Percentiles rank a stretch among this genome's conserved stretches.
phyloP scores from a whole-genome alignment of 1,139 yeast species.

The Suhomyces guaymorum region DNA sequence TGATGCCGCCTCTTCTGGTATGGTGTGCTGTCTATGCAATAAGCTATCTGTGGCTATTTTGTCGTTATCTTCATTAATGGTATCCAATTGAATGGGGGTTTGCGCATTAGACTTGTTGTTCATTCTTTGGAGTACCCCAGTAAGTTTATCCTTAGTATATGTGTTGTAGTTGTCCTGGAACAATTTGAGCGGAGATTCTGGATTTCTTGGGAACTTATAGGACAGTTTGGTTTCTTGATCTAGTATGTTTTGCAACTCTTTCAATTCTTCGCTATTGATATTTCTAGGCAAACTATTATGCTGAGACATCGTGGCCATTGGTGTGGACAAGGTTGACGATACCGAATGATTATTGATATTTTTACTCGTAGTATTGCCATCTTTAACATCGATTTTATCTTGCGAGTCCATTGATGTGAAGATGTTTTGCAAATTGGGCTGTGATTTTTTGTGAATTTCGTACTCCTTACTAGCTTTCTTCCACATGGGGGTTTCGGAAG shows the following conservation, averaged over 20 bases:
- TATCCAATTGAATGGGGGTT: constrained; percentile 14
- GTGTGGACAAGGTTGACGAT: constrained; percentile 43
- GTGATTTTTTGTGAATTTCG: constrained; percentile 28
- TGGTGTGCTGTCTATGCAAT: constrained; percentile 1
- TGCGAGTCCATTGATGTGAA: constrained; percentile 26
- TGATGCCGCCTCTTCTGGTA: constrained; percentile 1
- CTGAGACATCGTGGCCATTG: constrained; percentile 25
- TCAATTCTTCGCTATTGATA: constrained; percentile 25
- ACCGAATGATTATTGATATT: constrained; percentile 22
- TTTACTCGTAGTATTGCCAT: constrained; percentile 2
- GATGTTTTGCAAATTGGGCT: constrained; percentile 36
- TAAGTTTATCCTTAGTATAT: constrained; percentile 41
- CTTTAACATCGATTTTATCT: constrained; percentile 13
- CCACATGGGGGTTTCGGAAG: constrained; percentile 41
- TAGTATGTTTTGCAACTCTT: constrained; percentile 24
- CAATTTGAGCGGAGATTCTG: constrained; percentile 42
- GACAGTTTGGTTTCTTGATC: constrained; percentile 19
- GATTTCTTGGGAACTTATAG: constrained; percentile 22
- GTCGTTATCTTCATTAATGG: constrained; percentile 6
- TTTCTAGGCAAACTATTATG: constrained; percentile 12
- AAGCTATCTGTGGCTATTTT: constrained; percentile 5
- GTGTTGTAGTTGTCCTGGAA: constrained; percentile 44
- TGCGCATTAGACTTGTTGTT: constrained; percentile 22
- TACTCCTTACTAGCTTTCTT: constrained; percentile 33
- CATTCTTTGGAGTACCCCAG: constrained; percentile 32